A percentile compares a stretch with the other conserved stretches of the same genome.
Evolutionary conservation across 73 alveolate genomes (phyloP).

Genomic region (Symbiodinium natans): DNA sequence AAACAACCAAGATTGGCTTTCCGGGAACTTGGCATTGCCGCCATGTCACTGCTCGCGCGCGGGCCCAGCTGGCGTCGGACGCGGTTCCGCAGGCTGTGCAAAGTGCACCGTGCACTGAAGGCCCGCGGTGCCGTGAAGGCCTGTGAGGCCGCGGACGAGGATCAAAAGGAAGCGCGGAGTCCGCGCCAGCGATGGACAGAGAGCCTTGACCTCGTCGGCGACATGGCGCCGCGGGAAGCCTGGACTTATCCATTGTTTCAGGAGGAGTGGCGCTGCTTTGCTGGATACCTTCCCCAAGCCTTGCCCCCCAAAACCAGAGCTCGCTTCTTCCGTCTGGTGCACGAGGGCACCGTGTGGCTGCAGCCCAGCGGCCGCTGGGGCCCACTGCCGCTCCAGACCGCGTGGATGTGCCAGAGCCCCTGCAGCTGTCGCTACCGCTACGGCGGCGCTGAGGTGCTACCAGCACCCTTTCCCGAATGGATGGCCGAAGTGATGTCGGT

Average conservation of each 20-base stretch:
- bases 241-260: background rate
- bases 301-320: background rate
- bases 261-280: slow-evolving; percentile 92
- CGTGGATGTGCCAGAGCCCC: slow-evolving; percentile 79
- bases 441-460: slow-evolving; percentile 59
- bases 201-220: background rate
- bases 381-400: slow-evolving; percentile 64
- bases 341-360: slow-evolving; percentile 50
- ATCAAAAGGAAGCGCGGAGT: too few species aligned
- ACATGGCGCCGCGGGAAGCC: background rate
- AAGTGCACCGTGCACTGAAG: background rate
- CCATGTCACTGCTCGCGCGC: background rate
- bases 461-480: slow-evolving; percentile 29
- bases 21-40: too few species aligned
- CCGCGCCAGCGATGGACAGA: background rate
- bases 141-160: too few species aligned
- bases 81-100: background rate
- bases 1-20: too few species aligned
- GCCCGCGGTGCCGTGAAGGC: background rate
- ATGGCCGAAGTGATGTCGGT: slow-evolving; percentile 58
- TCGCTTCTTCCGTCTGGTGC: slow-evolving; percentile 43
- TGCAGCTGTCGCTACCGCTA: slow-evolving; percentile 72
- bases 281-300: slow-evolving; percentile 70
- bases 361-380: slow-evolving; percentile 94
- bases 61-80: background rate